phyloP scores from a whole-genome alignment of 805 yeast genomes.

The Wickerhamomyces silvicola region DNA sequence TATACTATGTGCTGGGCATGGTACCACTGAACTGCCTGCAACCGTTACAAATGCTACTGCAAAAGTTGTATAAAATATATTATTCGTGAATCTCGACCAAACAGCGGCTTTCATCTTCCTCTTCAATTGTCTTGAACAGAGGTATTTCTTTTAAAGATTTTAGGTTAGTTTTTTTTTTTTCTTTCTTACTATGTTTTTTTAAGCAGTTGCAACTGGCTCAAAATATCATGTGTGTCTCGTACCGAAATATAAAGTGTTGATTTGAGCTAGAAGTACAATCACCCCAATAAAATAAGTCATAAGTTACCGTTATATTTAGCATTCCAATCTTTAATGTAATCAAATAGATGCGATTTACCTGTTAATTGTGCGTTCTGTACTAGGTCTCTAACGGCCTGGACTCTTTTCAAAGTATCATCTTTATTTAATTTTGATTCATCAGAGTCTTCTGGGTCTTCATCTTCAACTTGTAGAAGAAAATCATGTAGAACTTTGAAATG shows the following conservation, averaged over 20 bases:
- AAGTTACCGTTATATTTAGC: slow-evolving; percentile 17
- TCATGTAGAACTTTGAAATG: slow-evolving; percentile 61
- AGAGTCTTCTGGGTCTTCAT: slow-evolving; percentile 5
- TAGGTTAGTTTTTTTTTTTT: no score
- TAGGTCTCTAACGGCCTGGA: slow-evolving; percentile 23
- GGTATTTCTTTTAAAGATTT: no score
- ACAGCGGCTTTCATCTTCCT: slow-evolving; percentile 42
- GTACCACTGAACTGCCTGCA: slow-evolving; percentile 34
- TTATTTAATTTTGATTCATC: slow-evolving; percentile 13
- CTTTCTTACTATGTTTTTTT: no score
- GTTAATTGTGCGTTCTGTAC: slow-evolving; percentile 23
- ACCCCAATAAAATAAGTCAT: neutral
- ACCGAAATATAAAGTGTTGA: no score
- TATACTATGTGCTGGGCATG: slow-evolving; percentile 38
- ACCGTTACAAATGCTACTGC: slow-evolving; percentile 50
- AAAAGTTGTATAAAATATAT: slow-evolving; percentile 52
- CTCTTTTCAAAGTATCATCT: slow-evolving; percentile 30
- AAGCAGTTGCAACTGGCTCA: no score
- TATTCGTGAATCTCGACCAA: slow-evolving; percentile 45
- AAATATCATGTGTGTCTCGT: no score
- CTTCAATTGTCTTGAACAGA: neutral
- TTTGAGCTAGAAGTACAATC: no score
- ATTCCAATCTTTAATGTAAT: slow-evolving; percentile 29
- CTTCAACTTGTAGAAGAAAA: slow-evolving; percentile 52
- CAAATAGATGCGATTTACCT: slow-evolving; percentile 16